Base-by-base conservation (phyloP, 208 protist genomes). In the Leishmania martiniquensis region DNA sequence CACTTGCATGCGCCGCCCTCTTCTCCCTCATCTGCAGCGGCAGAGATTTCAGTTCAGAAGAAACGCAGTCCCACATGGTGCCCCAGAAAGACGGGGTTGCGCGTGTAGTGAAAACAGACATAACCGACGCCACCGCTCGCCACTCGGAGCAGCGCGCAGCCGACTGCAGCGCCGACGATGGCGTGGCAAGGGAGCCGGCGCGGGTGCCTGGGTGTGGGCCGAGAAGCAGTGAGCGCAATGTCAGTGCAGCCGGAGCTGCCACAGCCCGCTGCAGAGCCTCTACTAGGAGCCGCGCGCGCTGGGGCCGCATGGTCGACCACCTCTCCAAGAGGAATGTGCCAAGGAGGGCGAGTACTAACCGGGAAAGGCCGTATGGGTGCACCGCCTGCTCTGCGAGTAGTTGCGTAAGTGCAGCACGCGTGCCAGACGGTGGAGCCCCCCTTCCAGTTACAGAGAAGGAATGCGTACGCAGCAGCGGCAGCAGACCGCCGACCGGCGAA, bases 311-410 rank as follows among this genome's bases (percentile, higher is more conserved):
- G 29, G 12, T 57, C 17, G 66, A 17, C 55, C 73, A 83, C 15
- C 32, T 39, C 32, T n/a, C 22, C 32, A 75, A 20, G n/a, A 83
- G 57, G 15, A 44, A 49, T 10, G 51, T 25, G 32, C 51, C 25
- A 3, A 83, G 34, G 2, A 37, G 20, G 57, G 10, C 59, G 5
- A 83, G 47, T 0, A 67, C 62, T 15, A 68, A 51, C 13, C 79
- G 79, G 7, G 79, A 71, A n/a, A 83, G 73, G 7, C 73, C 57
- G 49, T 78, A 65, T 44, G 57, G 57, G 17, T 65, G n/a, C 32
- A 44, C 17, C 4, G 55, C 51, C 55, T 83, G 79, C 65, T 32
- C 32, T 34, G 42, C 62, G 29, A 49, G 67, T 22, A 29, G n/a
- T 44, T 45, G 12, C 39, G 7, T 1, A 49, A 57, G 47, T 25